Evolutionary conservation across 225 moss, liverwort and hornwort genomes (phyloP).

Genomic region (Marchantia polymorpha): DNA sequence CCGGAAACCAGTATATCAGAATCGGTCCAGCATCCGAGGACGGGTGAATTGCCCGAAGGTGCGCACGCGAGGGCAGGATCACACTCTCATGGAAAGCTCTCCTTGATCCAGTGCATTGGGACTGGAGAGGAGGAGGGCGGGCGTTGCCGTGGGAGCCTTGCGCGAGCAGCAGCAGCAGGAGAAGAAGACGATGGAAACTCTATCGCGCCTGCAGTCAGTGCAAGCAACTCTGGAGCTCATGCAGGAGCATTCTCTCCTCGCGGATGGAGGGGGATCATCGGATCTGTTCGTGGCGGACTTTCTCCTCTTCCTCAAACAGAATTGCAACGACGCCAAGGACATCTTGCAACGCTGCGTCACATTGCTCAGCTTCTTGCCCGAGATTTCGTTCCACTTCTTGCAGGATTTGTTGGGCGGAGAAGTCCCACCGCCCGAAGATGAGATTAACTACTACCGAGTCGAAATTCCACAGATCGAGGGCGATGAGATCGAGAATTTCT

Average conservation of each 20-base stretch:
- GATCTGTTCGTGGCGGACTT: constrained; percentile 56
- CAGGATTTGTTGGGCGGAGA: constrained; percentile 26
- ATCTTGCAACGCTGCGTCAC: constrained; percentile 50
- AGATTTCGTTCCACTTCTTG: constrained; percentile 36
- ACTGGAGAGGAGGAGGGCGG: neutral
- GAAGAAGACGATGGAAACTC: constrained; percentile 46
- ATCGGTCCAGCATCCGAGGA: neutral
- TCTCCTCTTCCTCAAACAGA: constrained; percentile 56
- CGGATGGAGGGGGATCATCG: neutral
- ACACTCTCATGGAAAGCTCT: neutral
- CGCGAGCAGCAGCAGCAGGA: too few relatives aligned
- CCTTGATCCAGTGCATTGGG: too few relatives aligned
- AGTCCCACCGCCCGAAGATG: neutral
- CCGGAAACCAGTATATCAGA: neutral
- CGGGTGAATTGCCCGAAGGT: neutral
- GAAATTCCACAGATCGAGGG: neutral
- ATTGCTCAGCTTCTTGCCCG: constrained; percentile 48
- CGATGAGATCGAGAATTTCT: neutral
- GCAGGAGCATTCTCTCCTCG: constrained; percentile 44
- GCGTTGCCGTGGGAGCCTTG: neutral
- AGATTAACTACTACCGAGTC: neutral
- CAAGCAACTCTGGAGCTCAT: constrained; percentile 55
- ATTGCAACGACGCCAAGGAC: constrained; percentile 41
- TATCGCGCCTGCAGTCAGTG: constrained; percentile 60
- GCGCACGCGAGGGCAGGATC: neutral